Percentiles rank a stretch among this genome's conserved stretches.
Evolutionary conservation across 2,329 filamentous ascomycete species (phyloP).

Genomic region (Paraphaeosphaeria minitans): DNA sequence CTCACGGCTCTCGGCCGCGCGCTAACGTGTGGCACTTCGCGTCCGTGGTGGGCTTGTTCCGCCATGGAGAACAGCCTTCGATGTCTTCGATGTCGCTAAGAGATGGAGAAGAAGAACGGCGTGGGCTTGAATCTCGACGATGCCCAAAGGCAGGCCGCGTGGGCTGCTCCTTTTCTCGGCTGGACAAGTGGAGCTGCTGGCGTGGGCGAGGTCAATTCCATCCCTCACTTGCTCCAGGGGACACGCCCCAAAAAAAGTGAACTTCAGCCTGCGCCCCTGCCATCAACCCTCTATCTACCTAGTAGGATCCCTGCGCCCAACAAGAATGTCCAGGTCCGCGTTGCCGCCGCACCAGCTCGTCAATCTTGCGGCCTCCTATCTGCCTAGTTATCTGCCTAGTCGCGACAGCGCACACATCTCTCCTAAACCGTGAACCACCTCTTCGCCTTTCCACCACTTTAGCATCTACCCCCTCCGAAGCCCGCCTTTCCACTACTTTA

Average conservation of each 20-base stretch:
- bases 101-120: background rate
- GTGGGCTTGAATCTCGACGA: background rate
- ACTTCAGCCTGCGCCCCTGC: constrained; percentile 5
- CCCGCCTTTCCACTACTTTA: too few relatives aligned
- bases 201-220: constrained; percentile 9
- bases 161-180: constrained; percentile 10
- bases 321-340: constrained; percentile 7
- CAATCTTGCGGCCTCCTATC: constrained; percentile 17
- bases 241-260: background rate
- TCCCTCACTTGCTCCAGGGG: background rate
- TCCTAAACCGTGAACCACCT: background rate
- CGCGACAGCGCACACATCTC: background rate
- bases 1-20: constrained; percentile 15
- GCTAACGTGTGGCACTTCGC: constrained; percentile 7
- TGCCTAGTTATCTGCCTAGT: too few relatives aligned
- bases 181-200: constrained; percentile 15
- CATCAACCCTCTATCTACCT: background rate
- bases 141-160: background rate
- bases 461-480: too few relatives aligned
- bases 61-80: background rate
- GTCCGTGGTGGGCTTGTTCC: constrained; percentile 12
- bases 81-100: background rate
- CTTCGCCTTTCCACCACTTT: constrained; percentile 8
- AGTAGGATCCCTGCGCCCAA: constrained; percentile 9
- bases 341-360: constrained; percentile 19